phyloP scores from a whole-genome alignment of 176 grass and related monocot species.

The Thalia dealbata region DNA sequence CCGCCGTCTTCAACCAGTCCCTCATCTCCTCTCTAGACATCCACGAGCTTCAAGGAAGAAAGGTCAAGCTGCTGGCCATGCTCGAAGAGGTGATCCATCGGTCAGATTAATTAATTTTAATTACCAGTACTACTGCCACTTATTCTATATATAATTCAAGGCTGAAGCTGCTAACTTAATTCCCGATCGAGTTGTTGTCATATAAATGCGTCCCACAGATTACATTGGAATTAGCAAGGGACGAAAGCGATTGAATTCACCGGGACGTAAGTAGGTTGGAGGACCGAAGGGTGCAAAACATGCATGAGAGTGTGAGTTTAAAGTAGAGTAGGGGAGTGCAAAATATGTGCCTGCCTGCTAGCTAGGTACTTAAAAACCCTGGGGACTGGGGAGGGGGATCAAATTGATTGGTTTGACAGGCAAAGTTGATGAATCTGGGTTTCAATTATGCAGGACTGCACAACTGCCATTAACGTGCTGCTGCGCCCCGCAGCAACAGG shows the following conservation, averaged over 20 bases:
- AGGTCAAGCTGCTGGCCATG: slow-evolving; percentile 74
- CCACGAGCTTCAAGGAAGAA: slow-evolving; percentile 71
- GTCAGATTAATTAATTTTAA: neutral
- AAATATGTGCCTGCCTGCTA: no score
- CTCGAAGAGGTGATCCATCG: slow-evolving; percentile 67
- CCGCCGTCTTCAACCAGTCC: slow-evolving; percentile 33
- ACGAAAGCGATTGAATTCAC: neutral
- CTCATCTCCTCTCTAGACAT: slow-evolving; percentile 46
- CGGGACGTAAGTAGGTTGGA: no score
- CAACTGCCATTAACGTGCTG: slow-evolving; percentile 52
- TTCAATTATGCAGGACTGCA: slow-evolving; percentile 29
- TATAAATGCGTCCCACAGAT: neutral
- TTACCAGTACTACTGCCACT: neutral
- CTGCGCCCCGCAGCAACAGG: slow-evolving; percentile 52
- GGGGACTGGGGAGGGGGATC: neutral
- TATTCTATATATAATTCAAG: no score
- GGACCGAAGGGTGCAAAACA: no score
- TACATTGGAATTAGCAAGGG: neutral
- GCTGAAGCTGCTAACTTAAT: neutral
- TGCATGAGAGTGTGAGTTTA: neutral
- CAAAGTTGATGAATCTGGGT: neutral
- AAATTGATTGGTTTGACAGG: slow-evolving; percentile 39
- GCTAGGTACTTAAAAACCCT: neutral
- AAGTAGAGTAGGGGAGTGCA: neutral
- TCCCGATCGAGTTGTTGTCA: neutral